Evolutionary conservation across 805 yeast genomes (phyloP).

Genomic region (Saccharomycopsis olivae): DNA sequence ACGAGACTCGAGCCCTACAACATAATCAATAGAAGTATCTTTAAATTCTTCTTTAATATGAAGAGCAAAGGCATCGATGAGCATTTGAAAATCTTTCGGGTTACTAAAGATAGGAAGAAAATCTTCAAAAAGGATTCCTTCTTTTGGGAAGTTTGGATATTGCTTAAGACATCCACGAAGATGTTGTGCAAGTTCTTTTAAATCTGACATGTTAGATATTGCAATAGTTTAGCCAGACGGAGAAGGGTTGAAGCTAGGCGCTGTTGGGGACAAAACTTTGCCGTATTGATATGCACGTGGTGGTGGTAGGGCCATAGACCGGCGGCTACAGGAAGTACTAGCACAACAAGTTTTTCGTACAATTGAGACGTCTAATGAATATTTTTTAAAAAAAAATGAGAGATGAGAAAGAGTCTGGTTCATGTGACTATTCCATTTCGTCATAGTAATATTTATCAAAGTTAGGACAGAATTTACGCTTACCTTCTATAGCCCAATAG

Average conservation of each 20-base stretch:
- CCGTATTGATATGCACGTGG: too few species aligned
- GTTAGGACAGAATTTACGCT: slow-evolving; percentile 19
- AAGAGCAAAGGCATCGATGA: slow-evolving; percentile 68
- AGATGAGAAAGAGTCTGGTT: too few species aligned
- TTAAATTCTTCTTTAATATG: slow-evolving; percentile 48
- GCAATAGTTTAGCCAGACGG: too few species aligned
- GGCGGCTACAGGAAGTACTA: too few species aligned
- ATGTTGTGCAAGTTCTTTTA: slow-evolving; percentile 23
- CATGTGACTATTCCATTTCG: slow-evolving; percentile 14
- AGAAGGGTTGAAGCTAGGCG: too few species aligned
- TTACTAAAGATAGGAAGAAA: slow-evolving; percentile 86
- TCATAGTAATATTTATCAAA: slow-evolving; percentile 17
- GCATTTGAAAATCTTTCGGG: slow-evolving; percentile 71
- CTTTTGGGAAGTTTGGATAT: slow-evolving; percentile 88
- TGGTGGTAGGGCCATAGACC: too few species aligned
- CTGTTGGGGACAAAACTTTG: too few species aligned
- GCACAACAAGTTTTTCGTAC: too few species aligned
- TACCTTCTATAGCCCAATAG: slow-evolving; percentile 42
- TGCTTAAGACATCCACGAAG: slow-evolving; percentile 50
- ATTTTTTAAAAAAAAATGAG: too few species aligned
- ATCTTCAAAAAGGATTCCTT: slow-evolving; percentile 92
- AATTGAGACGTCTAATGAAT: too few species aligned
- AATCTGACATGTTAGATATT: not conserved
- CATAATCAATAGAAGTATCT: slow-evolving; percentile 63
- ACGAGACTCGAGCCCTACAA: slow-evolving; percentile 92